Conservation (phyloP, 768 basidiomycete genomes). For the Boletus subparvulus region DNA sequence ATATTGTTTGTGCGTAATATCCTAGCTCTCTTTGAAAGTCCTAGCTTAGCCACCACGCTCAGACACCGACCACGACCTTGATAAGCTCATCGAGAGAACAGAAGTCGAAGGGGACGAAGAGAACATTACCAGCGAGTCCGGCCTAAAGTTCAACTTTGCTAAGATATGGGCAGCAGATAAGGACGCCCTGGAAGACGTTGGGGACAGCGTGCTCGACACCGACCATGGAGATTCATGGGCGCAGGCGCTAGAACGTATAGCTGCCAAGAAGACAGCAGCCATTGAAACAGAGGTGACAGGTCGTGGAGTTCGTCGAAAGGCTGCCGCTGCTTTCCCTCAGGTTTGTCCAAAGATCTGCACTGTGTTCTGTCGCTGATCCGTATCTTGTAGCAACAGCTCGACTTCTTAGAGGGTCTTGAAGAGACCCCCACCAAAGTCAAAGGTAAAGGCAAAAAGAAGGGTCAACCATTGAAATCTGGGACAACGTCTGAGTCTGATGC, state of each 20-base stretch:
- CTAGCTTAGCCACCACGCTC: not conserved
- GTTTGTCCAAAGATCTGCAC: constrained; percentile 17
- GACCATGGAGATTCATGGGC: constrained; percentile 82
- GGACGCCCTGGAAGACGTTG: constrained; percentile 65
- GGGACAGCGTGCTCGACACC: constrained; percentile 44
- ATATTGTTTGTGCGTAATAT: constrained; percentile 62
- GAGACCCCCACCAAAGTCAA: constrained; percentile 41
- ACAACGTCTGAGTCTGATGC: constrained; percentile 42
- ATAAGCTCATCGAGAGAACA: constrained; percentile 83
- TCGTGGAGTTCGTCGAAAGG: constrained; percentile 72
- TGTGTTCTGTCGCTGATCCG: not conserved
- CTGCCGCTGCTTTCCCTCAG: constrained; percentile 50
- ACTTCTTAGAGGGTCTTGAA: constrained; percentile 34
- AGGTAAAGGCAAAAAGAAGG: constrained; percentile 36
- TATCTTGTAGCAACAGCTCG: constrained; percentile 29
- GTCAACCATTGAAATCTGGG: constrained; percentile 29
- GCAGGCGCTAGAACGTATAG: constrained; percentile 55
- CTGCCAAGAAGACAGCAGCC: constrained; percentile 40
- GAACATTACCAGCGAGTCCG: constrained; percentile 48
- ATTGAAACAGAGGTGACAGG: constrained; percentile 59
- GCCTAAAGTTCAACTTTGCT: constrained; percentile 77
- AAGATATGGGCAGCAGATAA: constrained; percentile 89
- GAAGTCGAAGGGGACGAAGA: constrained; percentile 67
- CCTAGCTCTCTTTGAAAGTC: not conserved
- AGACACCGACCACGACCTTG: constrained; percentile 83